Base-by-base conservation (phyloP, 306 rosid genomes). In the Gynostemma pentaphyllum region DNA sequence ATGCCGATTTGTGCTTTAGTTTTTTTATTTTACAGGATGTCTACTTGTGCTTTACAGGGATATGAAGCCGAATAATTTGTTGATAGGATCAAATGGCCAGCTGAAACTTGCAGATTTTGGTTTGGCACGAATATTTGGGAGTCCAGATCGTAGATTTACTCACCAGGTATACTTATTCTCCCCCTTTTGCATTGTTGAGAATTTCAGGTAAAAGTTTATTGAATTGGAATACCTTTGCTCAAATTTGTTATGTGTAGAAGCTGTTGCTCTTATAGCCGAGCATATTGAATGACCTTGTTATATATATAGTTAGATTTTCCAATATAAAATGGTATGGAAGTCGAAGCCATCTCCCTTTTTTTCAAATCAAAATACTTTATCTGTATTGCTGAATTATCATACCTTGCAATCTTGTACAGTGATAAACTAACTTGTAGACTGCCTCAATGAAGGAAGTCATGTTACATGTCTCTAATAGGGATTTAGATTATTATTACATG, bases 91-190 rank as follows among this genome's bases (percentile, higher is more conserved):
- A 50, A 82, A 88, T 56, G 98, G 98, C 71, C 88, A 88, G 74
- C 88, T 92, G 62, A 92, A 92, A 79, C 95, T 92, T 79, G 98
- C 96, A 4, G 98, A 92, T 79, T 92, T 92, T 86, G 98, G 98
- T 68, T 84, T 92, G 66, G 99, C 99, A 40, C 80, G 99, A 27
- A 81, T 92, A 64, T 92, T 92, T 82, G 99, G 99, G 76, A 88
- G 99, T 69, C 96, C 99, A 16, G 88, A 82, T 73, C 89, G 96
- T 68, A 92, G 83, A 78, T 92, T 86, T 70, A 92, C 99, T 50
- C 95, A 92, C 63, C 95, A 92, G 95, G 98, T 87, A 78, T 69
- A 67, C 66, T 78, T 83, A 46, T 78, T 81, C 45, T 64, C 47
- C 66, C 45, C 65, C 16, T 53, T 40, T 49, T 65, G 34, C 44